Evolutionary conservation across 2,329 filamentous ascomycete species (phyloP).

Genomic region (Cladosporium halotolerans): DNA sequence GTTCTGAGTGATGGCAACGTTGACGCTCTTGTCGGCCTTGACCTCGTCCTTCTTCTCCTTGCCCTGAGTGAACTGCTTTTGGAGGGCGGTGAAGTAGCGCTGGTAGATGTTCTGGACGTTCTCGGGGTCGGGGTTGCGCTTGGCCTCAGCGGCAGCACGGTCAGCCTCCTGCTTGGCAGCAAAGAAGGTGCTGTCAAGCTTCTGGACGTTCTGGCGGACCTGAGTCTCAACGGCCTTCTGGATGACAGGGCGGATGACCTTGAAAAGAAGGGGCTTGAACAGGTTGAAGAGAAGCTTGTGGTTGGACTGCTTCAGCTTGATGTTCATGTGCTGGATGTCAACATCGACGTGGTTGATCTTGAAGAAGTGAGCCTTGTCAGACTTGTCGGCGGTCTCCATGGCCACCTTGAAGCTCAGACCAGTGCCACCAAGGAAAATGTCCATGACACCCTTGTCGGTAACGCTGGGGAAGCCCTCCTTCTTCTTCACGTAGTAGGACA

Average conservation of each 20-base stretch:
- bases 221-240: conserved; percentile 85
- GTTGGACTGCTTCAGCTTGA: conserved; percentile 90
- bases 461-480: conserved; percentile 89
- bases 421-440: conserved; percentile 78
- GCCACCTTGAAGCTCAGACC: conserved; percentile 91
- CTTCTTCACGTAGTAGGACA: conserved; percentile 90
- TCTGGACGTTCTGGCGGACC: conserved; percentile 73
- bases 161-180: conserved; percentile 79
- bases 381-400: conserved; percentile 71
- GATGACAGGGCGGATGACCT: conserved; percentile 73
- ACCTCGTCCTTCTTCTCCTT: conserved; percentile 66
- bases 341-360: conserved; percentile 70
- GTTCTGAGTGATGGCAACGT: conserved; percentile 76
- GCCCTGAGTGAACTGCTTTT: conserved; percentile 66
- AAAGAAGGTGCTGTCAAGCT: conserved; percentile 67
- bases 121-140: conserved; percentile 58
- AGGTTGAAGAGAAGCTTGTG: conserved; percentile 85
- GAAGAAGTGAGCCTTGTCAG: conserved; percentile 77
- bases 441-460: conserved; percentile 80
- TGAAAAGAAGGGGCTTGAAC: conserved; percentile 82
- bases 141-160: conserved; percentile 59
- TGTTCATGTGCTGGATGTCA: conserved; percentile 36
- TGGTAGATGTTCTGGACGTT: conserved; percentile 77
- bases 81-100: conserved; percentile 70
- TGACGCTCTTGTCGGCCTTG: conserved; percentile 64